A percentile compares a stretch with the other conserved stretches of the same genome.
Evolutionary conservation across 441 rosid genomes (phyloP).

Genomic region (Metrosideros polymorpha): DNA sequence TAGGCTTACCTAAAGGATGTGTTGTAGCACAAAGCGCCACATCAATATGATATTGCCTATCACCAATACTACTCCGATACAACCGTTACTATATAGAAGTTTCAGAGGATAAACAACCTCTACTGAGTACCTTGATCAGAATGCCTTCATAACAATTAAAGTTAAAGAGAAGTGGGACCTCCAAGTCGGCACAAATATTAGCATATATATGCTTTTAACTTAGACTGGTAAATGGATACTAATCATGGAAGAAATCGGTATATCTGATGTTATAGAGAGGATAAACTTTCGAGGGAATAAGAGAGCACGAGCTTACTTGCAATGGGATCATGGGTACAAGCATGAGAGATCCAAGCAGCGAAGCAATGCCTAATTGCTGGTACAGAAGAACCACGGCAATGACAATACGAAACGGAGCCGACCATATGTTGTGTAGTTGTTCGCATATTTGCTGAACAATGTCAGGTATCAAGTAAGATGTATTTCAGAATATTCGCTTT

Average conservation of each 20-base stretch:
- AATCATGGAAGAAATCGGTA: not conserved
- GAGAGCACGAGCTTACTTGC: slow-evolving; percentile 39
- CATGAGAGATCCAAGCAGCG: slow-evolving; percentile 60
- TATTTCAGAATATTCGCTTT: not conserved
- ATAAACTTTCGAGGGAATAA: not conserved
- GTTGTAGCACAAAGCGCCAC: not conserved
- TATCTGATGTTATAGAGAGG: not conserved
- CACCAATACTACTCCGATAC: not conserved
- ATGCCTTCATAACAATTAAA: not conserved
- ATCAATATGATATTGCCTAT: not conserved
- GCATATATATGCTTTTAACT: not conserved
- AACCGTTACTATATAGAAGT: not conserved
- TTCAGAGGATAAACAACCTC: not conserved
- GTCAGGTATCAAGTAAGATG: not conserved
- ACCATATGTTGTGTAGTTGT: slow-evolving; percentile 80
- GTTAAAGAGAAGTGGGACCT: not conserved
- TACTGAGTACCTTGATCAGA: not conserved
- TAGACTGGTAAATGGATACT: not conserved
- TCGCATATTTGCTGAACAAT: slow-evolving; percentile 59
- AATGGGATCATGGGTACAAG: slow-evolving; percentile 66
- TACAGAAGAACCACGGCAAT: slow-evolving; percentile 79
- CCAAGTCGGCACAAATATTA: not conserved
- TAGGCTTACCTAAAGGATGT: not conserved
- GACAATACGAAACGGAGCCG: slow-evolving; percentile 85
- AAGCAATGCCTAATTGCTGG: slow-evolving; percentile 87